Base-by-base conservation (phyloP, 2,329 filamentous ascomycete genomes). In the Clarireedia sp. region DNA sequence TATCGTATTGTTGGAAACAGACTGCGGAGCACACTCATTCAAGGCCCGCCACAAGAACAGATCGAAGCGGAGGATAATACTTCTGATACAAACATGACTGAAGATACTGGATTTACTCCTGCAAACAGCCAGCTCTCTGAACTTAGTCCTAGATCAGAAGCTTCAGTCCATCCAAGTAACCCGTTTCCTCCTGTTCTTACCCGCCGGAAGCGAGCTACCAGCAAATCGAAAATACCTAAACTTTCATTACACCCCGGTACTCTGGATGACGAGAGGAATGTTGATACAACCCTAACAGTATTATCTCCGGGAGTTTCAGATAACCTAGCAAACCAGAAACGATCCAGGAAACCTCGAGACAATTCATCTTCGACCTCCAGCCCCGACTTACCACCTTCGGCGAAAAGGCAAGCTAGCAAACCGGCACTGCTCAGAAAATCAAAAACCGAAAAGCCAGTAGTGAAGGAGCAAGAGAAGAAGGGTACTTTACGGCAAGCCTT, bases 1-100 rank as follows among this genome's bases (percentile, higher is more conserved):
- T 85, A 85, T 62, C 76, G 75, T 36, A 76, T 82, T 59, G 78
- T 75, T 59, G 79, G 74, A 58, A 81, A 75, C 63, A 80, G 70
- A 63, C 71, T 75, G 26, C 71, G 69, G 41, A 75, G 65, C 16
- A 75, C 72, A 33, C 71, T 68, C 21, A 69, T 75, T 33, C 14
- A 24, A 23, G 36, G 48, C 17, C 67, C 68, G 26, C 61, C 60
- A 0, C 62, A 68, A 57, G 44, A 63, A 56, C 55, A 57, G 9
- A 17, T 61, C 23, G 58, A 62, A 7, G 54, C 52, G 19, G 57
- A 59, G 2, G 46, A 14, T 8, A 40, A 33, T n/a, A 19, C 16
- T 12, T 36, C 33, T 23, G n/a, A 9, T 24, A 12, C 17, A 2
- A 17, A 10, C 3, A 44, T 7, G 1, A 10, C 23, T 16, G 43